phyloP scores from a whole-genome alignment of 495 filamentous ascomycete genomes.

The Xylaria palmicola region DNA sequence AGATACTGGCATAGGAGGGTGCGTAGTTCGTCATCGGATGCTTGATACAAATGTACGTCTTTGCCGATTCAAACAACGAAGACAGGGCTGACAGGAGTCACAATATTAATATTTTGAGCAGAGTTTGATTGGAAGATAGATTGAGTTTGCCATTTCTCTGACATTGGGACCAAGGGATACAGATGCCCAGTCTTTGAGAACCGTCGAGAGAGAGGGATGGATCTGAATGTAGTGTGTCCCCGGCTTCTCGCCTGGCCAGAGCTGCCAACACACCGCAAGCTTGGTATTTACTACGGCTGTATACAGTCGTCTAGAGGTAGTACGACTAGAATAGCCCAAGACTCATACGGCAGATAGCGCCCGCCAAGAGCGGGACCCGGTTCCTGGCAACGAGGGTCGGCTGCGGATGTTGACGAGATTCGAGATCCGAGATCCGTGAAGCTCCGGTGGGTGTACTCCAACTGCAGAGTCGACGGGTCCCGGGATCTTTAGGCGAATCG shows the following conservation, averaged over 20 bases:
- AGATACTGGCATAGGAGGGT: conserved; percentile 1
- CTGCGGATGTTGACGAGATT: conserved; percentile 7
- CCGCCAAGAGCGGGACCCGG: not conserved
- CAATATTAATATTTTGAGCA: not conserved
- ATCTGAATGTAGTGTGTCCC: conserved; percentile 1
- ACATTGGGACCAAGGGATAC: not conserved
- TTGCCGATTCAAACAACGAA: not conserved
- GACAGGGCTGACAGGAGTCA: not conserved
- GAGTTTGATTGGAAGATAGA: not conserved
- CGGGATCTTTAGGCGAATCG: conserved; percentile 7
- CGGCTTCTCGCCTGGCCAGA: not conserved
- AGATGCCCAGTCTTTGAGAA: not conserved
- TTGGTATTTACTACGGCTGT: not conserved
- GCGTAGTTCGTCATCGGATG: conserved; percentile 4
- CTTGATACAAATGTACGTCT: not conserved
- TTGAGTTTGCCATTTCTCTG: conserved; percentile 1
- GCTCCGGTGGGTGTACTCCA: conserved; percentile 10
- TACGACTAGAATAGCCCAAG: not conserved
- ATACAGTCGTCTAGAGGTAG: not conserved
- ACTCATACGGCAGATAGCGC: not conserved
- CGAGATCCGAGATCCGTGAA: not conserved
- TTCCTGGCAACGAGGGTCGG: not conserved
- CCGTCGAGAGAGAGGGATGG: not conserved
- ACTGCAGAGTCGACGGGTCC: conserved; percentile 9
- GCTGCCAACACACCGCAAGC: not conserved